Evolutionary conservation across 1,284 basidiomycete genomes (phyloP).

Genomic region (Cryptococcus wingfieldii): DNA sequence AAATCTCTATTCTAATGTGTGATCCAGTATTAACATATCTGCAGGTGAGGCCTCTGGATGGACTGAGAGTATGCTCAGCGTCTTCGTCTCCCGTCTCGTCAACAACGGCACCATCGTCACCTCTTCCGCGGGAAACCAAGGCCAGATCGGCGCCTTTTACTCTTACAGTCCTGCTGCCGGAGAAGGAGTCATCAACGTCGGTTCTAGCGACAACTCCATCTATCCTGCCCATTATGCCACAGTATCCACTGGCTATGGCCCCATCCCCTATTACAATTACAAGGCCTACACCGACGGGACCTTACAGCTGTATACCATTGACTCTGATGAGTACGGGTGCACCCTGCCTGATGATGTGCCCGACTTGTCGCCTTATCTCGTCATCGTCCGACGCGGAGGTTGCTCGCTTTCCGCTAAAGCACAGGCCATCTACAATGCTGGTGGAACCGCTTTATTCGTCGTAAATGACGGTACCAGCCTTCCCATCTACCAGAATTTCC

Average conservation of each 20-base stretch:
- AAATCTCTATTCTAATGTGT: neutral
- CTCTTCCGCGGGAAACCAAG: constrained; percentile 47
- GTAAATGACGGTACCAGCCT: constrained; percentile 21
- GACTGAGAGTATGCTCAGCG: constrained; percentile 55
- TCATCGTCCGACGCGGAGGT: constrained; percentile 40
- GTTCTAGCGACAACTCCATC: constrained; percentile 41
- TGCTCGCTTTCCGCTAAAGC: constrained; percentile 28
- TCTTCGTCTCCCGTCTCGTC: constrained; percentile 58
- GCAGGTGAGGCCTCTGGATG: constrained; percentile 55
- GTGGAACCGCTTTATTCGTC: constrained; percentile 27
- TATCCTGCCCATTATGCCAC: constrained; percentile 36
- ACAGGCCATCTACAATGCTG: constrained; percentile 18
- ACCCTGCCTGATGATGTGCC: constrained; percentile 24
- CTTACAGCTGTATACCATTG: constrained; percentile 25
- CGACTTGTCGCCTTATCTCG: constrained; percentile 33
- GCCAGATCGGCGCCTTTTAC: constrained; percentile 48
- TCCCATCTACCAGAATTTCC: constrained; percentile 28
- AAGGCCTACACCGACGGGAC: constrained; percentile 25
- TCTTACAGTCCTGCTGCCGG: constrained; percentile 46
- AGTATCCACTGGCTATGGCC: constrained; percentile 32
- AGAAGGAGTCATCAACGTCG: constrained; percentile 39
- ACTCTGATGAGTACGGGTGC: constrained; percentile 43
- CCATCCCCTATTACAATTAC: constrained; percentile 38
- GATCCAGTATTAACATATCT: constrained; percentile 1
- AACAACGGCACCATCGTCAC: constrained; percentile 54